Conservation (phyloP, 2,329 filamentous ascomycete genomes). For the Taxawa tesnikishii region DNA sequence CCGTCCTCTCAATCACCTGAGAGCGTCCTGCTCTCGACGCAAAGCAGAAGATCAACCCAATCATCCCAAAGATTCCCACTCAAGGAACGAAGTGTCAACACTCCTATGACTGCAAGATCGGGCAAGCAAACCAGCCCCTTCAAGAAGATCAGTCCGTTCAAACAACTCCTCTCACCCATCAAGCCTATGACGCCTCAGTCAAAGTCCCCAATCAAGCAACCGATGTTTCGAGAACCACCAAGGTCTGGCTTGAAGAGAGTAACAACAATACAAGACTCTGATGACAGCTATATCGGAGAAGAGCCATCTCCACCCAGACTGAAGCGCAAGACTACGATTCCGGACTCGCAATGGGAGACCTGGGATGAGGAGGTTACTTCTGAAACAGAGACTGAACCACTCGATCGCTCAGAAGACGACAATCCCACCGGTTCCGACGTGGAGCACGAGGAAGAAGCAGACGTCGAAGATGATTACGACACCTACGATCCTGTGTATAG, state of each 20-base stretch:
- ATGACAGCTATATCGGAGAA: constrained; percentile 2
- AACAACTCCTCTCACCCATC: too few relatives aligned
- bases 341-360: constrained; percentile 8
- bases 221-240: constrained; percentile 1
- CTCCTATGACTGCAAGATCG: constrained; percentile 2
- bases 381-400: constrained; percentile 1
- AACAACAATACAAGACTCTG: constrained; percentile 4
- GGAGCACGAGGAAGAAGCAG: not conserved
- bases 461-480: not conserved
- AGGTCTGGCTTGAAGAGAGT: constrained; percentile 1
- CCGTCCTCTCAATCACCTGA: constrained; percentile 15
- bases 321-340: constrained; percentile 4
- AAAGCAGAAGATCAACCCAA: constrained; percentile 4
- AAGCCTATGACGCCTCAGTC: too few relatives aligned
- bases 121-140: constrained; percentile 2
- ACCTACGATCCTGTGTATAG: constrained; percentile 8
- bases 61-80: constrained; percentile 11
- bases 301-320: not conserved
- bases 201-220: constrained; percentile 1
- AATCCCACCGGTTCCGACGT: too few relatives aligned
- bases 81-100: constrained; percentile 8
- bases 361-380: constrained; percentile 3
- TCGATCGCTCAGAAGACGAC: not conserved
- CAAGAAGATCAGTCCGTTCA: too few relatives aligned
- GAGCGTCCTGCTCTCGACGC: constrained; percentile 11